Conservation (phyloP, 768 basidiomycete species). For the Hygrophoropsis aurantiaca region DNA sequence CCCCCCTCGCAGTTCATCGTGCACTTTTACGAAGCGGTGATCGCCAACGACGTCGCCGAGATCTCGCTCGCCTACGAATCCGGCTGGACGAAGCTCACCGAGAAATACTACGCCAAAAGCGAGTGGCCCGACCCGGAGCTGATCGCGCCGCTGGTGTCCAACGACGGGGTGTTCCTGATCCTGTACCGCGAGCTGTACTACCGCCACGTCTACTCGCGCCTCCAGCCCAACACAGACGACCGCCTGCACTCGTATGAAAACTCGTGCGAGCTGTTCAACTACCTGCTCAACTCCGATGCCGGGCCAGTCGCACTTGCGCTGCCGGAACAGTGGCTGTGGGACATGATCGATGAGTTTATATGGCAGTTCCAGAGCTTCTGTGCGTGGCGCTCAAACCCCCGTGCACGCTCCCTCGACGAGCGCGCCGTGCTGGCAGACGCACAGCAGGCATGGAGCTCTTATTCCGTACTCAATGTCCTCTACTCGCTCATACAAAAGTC, state of each 20-base stretch:
- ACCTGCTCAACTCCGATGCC: conserved; percentile 93
- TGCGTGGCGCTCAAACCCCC: conserved; percentile 83
- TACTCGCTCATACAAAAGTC: conserved; percentile 99
- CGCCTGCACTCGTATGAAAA: conserved; percentile 98
- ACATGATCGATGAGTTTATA: conserved; percentile 95
- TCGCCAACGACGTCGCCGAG: conserved; percentile 86
- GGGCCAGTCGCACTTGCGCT: conserved; percentile 91
- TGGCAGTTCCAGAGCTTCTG: conserved; percentile 98
- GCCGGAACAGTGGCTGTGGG: conserved; percentile 98
- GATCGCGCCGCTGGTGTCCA: conserved; percentile 91
- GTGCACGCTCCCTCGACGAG: conserved; percentile 89
- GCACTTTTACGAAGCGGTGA: conserved; percentile 90
- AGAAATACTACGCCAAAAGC: conserved; percentile 90
- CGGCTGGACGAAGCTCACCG: conserved; percentile 95
- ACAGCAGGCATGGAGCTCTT: conserved; percentile 92
- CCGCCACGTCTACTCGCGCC: conserved; percentile 92
- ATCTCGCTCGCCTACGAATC: conserved; percentile 95
- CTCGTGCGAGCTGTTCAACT: conserved; percentile 98
- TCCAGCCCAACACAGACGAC: conserved; percentile 95
- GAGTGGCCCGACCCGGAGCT: conserved; percentile 99
- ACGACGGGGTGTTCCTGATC: conserved; percentile 94
- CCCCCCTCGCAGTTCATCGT: conserved; percentile 74
- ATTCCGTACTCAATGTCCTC: conserved; percentile 96
- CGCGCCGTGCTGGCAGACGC: conserved; percentile 74
- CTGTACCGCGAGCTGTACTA: conserved; percentile 96